Evolutionary conservation across 371 early-diverging fungal genomes (phyloP), one percentile per base, ranked within the genome.

Genomic region (Haplosporangium sp.): DNA sequence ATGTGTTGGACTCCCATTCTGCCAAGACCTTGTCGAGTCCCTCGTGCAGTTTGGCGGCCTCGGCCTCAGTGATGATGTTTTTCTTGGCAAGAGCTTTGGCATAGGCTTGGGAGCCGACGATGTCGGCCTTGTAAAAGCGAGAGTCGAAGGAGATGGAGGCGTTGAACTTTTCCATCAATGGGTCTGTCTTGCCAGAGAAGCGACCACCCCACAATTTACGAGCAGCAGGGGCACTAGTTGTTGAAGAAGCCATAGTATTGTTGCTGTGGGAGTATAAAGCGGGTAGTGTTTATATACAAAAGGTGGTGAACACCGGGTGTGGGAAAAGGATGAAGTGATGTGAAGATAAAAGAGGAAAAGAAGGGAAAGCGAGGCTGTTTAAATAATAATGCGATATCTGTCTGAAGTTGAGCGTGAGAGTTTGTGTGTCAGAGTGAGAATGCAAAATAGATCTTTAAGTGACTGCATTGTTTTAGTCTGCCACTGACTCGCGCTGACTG

Each of bases 91-190:
- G 86, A 0, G 96, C 97, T 57, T 92, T 91, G 73, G 95, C 95
- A 82, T 98, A 97, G 7, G 96, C 96, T 73, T 92, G 90, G 9
- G 97, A 96, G 1, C 96, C 99, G 37, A 82, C 75, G 67, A 95
- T 87, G 77, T 98, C 99, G 23, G 93, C 97, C 42, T 88, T 88
- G 83, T 91, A 93, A 93, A 98, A 92, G 23, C 95, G 94, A 38
- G 90, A 89, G 81, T 98, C 99, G 83, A 95, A 97, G 69, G 89
- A 85, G 68, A 98, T 93, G 16, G 97, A 97, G 63, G 93, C 95
- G 81, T 98, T 98, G 85, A 98, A 97, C 48, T 89, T 91, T 63
- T 96, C 94, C 99, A 98, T 98, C 18, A 96, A 82, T 20, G 99
- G 97, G 81, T 98, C 98, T 51, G 91, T 95, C 62, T 89, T 92